Evolutionary conservation across 140 eudicot genomes (phyloP), one percentile per base, ranked within the genome.

Genomic region (Bidens hawaiensis): DNA sequence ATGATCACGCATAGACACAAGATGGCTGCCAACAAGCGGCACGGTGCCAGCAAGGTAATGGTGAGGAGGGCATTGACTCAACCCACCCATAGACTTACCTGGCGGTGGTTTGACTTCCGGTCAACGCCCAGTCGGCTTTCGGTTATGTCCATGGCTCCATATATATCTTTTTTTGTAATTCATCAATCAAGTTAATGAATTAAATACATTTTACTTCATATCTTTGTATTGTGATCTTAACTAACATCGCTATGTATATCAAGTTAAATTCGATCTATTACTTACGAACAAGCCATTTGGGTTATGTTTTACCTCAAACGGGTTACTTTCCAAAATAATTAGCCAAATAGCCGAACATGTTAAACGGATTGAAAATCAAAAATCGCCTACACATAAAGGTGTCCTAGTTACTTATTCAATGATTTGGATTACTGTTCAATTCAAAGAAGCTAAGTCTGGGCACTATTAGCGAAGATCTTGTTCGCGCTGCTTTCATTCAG

Each of bases 81-180:
- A 6, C 86, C 88, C 13, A 58, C 43, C 7, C 72, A 67, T 21
- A 70, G 77, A 58, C 71, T 72, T 28, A 76, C 61, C 43, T 58
- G 66, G 82, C 68, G 96, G 62, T 88, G 94, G 94, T 58, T 67
- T 69, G 67, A 80, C 62, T 88, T 88, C 68, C 77, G 62, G 71
- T 94, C 94, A 14, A 85, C 75, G 1, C 94, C 94, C 0, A 85
- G 88, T 71, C 84, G 90, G 19, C 80, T 88, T 8, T 81, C 84
- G 15, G 77, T 58, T 33, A 80, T 85, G 97, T 85, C 88, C 66
- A 75, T 58, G 72, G 86, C 62, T 57, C 5, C 19, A 36, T 74
- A 74, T 57, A 25, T 38, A 18, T 45, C 1, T 17, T 28, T 17
- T 28, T 36, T 63, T 65, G 78, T 22, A 59, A 21, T 25, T 21